Percentiles rank a stretch among this genome's conserved stretches.
Evolutionary conservation across 345 rosid genomes (phyloP).

Genomic region (Gossypium ekmanianum): DNA sequence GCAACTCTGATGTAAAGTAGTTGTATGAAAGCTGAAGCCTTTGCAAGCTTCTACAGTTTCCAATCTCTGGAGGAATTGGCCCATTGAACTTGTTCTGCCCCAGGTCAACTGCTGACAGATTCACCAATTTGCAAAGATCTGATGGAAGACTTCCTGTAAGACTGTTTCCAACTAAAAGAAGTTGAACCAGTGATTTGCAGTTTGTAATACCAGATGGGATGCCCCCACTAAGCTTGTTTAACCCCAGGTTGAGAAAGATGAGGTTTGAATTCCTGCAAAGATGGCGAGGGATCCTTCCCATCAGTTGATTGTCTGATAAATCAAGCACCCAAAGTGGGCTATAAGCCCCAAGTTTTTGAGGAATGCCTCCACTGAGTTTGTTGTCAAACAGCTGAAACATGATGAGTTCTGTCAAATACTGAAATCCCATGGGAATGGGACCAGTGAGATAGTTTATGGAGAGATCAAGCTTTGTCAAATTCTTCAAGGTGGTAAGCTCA

Average conservation of each 20-base stretch:
- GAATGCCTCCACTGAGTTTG: slow-evolving; percentile 61
- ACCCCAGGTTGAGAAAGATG: slow-evolving; percentile 58
- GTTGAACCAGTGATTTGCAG: slow-evolving; percentile 63
- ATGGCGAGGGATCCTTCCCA: slow-evolving; percentile 59
- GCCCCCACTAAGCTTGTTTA: slow-evolving; percentile 62
- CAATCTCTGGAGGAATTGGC: slow-evolving; percentile 59
- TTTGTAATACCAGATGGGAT: slow-evolving; percentile 58
- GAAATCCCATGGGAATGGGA: slow-evolving; percentile 67
- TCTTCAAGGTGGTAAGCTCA: slow-evolving; percentile 61
- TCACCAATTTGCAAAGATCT: slow-evolving; percentile 54
- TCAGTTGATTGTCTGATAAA: slow-evolving; percentile 59
- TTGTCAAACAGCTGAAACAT: slow-evolving; percentile 81
- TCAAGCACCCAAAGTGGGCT: slow-evolving; percentile 77
- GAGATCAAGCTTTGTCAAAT: slow-evolving; percentile 72
- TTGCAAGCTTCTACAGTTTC: slow-evolving; percentile 60
- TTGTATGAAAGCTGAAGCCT: slow-evolving; percentile 67
- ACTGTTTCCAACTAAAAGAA: slow-evolving; percentile 56
- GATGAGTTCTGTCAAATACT: slow-evolving; percentile 45
- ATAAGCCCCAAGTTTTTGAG: slow-evolving; percentile 61
- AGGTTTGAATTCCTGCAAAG: slow-evolving; percentile 56
- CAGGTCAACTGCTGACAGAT: slow-evolving; percentile 65
- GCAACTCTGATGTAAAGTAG: slow-evolving; percentile 57
- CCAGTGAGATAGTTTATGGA: slow-evolving; percentile 74
- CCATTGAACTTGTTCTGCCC: slow-evolving; percentile 70
- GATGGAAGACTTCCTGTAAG: slow-evolving; percentile 62